phyloP scores from a whole-genome alignment of 192 early-diverging fungal genomes.

The Backusella westeae region DNA sequence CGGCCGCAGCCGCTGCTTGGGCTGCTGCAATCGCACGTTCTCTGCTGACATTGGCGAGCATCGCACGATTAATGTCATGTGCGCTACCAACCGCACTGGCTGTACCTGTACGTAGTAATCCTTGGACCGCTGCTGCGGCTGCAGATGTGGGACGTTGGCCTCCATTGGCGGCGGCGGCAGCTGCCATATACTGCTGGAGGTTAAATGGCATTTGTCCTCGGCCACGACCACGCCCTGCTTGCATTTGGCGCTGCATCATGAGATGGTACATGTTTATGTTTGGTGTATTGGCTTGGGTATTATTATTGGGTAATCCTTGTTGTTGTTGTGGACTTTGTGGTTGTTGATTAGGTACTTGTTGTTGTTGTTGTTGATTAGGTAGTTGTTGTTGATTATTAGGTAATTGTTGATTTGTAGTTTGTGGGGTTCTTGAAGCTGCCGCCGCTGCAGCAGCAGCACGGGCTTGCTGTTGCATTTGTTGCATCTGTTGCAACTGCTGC shows the following conservation, averaged over 20 bases:
- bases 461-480: neutral
- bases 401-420: neutral
- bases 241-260: constrained; percentile 15
- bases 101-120: neutral
- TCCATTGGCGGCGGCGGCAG: neutral
- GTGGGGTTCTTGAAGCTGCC: constrained; percentile 1
- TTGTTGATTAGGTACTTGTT: neutral
- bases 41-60: neutral
- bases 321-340: neutral
- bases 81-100: neutral
- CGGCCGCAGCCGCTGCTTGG: constrained; percentile 8
- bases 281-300: neutral
- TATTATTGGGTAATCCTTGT: neutral
- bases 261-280: constrained; percentile 3
- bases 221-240: constrained; percentile 19
- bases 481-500: constrained; percentile 13
- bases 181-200: constrained; percentile 10
- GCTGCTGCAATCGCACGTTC: neutral
- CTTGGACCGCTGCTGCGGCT: neutral
- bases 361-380: neutral
- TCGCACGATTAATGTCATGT: neutral
- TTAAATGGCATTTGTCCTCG: constrained; percentile 21
- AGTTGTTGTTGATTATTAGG: neutral
- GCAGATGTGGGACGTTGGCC: neutral
- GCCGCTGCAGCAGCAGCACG: neutral